A percentile compares a stretch with the other conserved stretches of the same genome.
These are phyloP conservation scores for Zygnema circumcarinatum DNA, from an alignment of 139 green algal genomes.

Conservation along the genomic window DNA sequence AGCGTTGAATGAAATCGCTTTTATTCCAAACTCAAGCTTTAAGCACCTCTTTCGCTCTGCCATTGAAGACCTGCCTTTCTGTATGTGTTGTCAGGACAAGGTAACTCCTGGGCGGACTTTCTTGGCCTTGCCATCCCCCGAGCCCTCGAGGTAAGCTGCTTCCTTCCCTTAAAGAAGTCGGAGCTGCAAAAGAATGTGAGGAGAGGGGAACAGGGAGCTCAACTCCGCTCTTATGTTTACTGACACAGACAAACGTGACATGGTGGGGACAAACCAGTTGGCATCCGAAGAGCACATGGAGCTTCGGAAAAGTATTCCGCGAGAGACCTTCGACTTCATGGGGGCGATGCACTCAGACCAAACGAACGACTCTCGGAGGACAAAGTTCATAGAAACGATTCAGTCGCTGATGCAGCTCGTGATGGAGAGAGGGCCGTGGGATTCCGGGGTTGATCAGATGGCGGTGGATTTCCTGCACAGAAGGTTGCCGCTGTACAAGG, in stretches of 20 bases:
- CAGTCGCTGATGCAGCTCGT: neutral
- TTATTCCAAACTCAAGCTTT: too few species aligned
- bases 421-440: constrained; percentile 15
- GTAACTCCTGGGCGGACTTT: constrained; percentile 71
- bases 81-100: constrained; percentile 1
- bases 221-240: too few species aligned
- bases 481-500: constrained; percentile 16
- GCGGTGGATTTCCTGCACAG: constrained; percentile 36
- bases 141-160: constrained; percentile 61
- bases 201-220: too few species aligned
- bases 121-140: constrained; percentile 65
- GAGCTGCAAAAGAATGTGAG: too few species aligned
- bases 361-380: neutral
- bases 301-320: constrained; percentile 62
- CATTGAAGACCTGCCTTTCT: too few species aligned
- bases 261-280: too few species aligned
- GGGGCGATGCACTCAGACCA: constrained; percentile 40
- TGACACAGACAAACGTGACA: too few species aligned
- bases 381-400: constrained; percentile 11
- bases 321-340: constrained; percentile 48
- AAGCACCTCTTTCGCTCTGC: too few species aligned
- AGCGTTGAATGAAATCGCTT: too few species aligned
- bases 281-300: constrained; percentile 58
- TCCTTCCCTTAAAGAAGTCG: too few species aligned
- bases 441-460: constrained; percentile 47